phyloP scores from a whole-genome alignment of 176 grass and related monocot species.

The Leersia perrieri region DNA sequence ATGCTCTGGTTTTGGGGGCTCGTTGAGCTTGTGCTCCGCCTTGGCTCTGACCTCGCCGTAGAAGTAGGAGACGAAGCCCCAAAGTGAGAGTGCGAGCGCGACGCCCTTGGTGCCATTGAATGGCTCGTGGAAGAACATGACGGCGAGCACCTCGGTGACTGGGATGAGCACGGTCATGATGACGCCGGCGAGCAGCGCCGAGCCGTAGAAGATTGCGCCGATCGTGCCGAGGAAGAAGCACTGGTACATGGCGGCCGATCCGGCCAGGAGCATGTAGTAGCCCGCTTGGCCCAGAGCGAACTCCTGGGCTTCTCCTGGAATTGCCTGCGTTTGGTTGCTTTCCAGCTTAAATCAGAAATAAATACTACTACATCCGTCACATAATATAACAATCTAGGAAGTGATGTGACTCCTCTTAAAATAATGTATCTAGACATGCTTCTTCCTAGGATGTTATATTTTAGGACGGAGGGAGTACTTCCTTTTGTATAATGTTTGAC shows the following conservation, averaged over 20 bases:
- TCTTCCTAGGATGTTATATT: no score
- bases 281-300: slow-evolving; percentile 51
- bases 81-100: slow-evolving; percentile 66
- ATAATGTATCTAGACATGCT: no score
- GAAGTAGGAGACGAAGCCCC: slow-evolving; percentile 81
- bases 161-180: slow-evolving; percentile 69
- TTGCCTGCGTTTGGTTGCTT: slow-evolving; percentile 48
- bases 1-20: background rate
- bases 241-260: slow-evolving; percentile 46
- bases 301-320: slow-evolving; percentile 53
- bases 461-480: no score
- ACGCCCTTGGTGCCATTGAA: slow-evolving; percentile 74
- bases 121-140: slow-evolving; percentile 63
- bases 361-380: no score
- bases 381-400: no score
- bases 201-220: slow-evolving; percentile 72
- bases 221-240: slow-evolving; percentile 81
- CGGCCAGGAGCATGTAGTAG: slow-evolving; percentile 70
- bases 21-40: background rate
- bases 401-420: no score
- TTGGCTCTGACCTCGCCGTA: slow-evolving; percentile 66
- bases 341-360: background rate
- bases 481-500: no score
- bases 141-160: slow-evolving; percentile 61
- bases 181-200: slow-evolving; percentile 70